Evolutionary conservation across 1,284 basidiomycete species (phyloP).

Genomic region (Schizophyllum commune): DNA sequence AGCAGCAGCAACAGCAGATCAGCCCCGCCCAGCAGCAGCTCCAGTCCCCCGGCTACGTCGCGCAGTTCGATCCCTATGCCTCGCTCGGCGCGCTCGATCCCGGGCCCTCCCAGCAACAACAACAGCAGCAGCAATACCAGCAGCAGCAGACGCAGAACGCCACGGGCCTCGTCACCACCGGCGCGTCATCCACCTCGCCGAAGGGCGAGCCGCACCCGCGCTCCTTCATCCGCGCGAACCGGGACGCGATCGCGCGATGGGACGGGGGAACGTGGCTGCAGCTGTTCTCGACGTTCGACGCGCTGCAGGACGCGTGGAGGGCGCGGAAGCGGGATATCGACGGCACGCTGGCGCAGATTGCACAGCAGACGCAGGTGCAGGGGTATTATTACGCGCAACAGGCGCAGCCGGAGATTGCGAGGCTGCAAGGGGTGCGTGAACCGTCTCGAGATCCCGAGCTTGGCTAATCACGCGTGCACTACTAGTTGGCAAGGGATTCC

Average conservation of each 20-base stretch:
- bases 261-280: slow-evolving; percentile 53
- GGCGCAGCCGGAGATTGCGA: slow-evolving; percentile 38
- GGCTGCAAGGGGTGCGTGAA: slow-evolving; percentile 39
- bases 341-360: slow-evolving; percentile 30
- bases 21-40: slow-evolving; percentile 29
- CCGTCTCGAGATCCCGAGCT: slow-evolving; percentile 1
- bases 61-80: slow-evolving; percentile 51
- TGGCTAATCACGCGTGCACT: background rate
- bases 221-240: slow-evolving; percentile 47
- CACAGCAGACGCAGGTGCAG: slow-evolving; percentile 32
- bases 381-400: slow-evolving; percentile 34
- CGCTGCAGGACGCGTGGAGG: slow-evolving; percentile 47
- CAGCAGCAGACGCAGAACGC: slow-evolving; percentile 14
- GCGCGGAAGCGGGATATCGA: slow-evolving; percentile 38
- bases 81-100: background rate
- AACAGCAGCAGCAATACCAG: slow-evolving; percentile 15
- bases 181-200: slow-evolving; percentile 19
- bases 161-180: slow-evolving; percentile 14
- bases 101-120: slow-evolving; percentile 2
- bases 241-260: slow-evolving; percentile 49
- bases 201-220: slow-evolving; percentile 42
- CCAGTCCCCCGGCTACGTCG: slow-evolving; percentile 32
- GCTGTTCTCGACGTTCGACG: slow-evolving; percentile 40
- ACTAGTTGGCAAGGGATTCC: slow-evolving; percentile 44
- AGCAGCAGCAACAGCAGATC: slow-evolving; percentile 7